phyloP scores from a whole-genome alignment of 2,329 filamentous ascomycete genomes.

The Claviceps humidiphila region DNA sequence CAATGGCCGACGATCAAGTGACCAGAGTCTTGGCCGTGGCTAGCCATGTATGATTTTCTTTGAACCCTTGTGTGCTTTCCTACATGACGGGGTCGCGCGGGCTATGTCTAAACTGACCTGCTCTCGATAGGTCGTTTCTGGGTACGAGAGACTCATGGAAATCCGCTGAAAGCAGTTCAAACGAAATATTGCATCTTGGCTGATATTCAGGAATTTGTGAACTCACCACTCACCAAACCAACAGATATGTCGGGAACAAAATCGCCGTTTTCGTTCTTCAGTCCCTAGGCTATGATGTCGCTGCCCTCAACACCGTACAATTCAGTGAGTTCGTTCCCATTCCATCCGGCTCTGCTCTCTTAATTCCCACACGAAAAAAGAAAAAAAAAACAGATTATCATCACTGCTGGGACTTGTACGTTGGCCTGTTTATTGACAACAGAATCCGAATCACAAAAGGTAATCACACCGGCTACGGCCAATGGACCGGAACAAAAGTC shows the following conservation, averaged over 20 bases:
- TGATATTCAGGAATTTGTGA: too few species aligned
- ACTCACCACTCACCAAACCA: background rate
- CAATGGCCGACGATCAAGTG: constrained; percentile 25
- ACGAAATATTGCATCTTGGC: too few species aligned
- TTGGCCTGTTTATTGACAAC: too few species aligned
- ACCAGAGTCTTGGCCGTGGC: constrained; percentile 72
- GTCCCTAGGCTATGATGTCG: constrained; percentile 83
- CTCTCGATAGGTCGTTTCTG: constrained; percentile 27
- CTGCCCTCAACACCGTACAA: constrained; percentile 89
- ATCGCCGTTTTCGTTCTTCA: constrained; percentile 95
- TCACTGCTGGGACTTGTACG: too few species aligned
- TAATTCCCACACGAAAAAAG: too few species aligned
- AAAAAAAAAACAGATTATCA: too few species aligned
- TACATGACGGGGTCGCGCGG: background rate
- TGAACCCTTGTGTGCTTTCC: background rate
- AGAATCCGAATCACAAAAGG: constrained; percentile 35
- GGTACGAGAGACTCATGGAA: constrained; percentile 14
- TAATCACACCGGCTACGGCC: constrained; percentile 87
- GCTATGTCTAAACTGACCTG: background rate
- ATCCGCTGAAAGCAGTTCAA: background rate
- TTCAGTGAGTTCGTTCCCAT: constrained; percentile 56
- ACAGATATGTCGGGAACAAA: constrained; percentile 92
- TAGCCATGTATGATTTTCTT: constrained; percentile 65
- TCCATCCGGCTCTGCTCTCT: too few species aligned
- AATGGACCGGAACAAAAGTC: constrained; percentile 73